Evolutionary conservation across 495 filamentous ascomycete species (phyloP), one percentile per base, ranked within the genome.

Genomic region (Lophiotrema nucula): DNA sequence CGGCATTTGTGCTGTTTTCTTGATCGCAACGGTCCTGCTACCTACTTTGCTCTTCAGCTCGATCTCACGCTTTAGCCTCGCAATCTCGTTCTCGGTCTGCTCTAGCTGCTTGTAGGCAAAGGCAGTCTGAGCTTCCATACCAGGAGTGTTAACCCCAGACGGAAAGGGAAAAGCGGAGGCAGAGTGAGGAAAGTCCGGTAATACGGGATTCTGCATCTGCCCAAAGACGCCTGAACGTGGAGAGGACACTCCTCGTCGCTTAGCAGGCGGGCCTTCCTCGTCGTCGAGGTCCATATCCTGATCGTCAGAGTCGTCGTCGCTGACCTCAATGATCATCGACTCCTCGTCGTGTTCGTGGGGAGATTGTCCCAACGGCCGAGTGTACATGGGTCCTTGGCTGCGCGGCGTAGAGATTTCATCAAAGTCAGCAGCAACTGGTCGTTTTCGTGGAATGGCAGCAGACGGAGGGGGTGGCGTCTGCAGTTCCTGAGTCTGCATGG

Each of bases 251-350:
- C 70, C 66, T 53, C 67, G 58, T 68, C 65, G 31, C 31, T 43
- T 21, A 64, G 67, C 64, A 31, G 72, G 67, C 41, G 67, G 56
- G 25, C 70, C 69, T 12, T 74, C 66, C 21, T 80, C 81, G 43
- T 81, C 72, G 23, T 73, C 72, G 25, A 74, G 28, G 15, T 70
- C 71, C 67, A 71, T 71, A 1, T 55, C 60, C 24, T 69, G 75
- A 35, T 77, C 78, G 3, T 74, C 72, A 27, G 73, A 73, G 44
- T 85, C 84, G 56, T 85, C 81, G 22, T 84, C 84, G 62, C 82
- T 96, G 28, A 95, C 85, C 53, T 96, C 88, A 66, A 97, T 96
- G 24, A 89, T 77, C 15, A 88, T 67, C 50, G 13, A 68, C 67
- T 65, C 74, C 60, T 43, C 66, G 70, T 42, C 39, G 26, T 65